These are phyloP conservation scores for Aspergillus avenaceus DNA, from an alignment of 495 filamentous ascomycete species.

Conservation along the genomic window DNA sequence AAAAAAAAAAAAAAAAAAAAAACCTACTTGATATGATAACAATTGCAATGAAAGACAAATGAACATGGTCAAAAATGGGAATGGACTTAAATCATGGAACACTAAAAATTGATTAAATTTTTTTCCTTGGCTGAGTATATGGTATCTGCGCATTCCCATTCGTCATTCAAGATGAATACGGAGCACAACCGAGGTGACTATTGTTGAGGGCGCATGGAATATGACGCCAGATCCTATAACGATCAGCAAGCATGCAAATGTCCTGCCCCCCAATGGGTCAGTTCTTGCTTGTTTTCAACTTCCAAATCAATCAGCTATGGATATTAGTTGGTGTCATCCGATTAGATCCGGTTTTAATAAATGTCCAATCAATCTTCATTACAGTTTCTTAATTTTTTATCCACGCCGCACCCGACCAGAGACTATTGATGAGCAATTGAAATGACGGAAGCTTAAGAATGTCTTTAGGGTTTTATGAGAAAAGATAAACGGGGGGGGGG, in stretches of 20 bases:
- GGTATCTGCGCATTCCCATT: not conserved
- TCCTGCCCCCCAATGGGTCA: not conserved
- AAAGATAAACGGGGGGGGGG: not conserved
- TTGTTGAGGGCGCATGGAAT: not conserved
- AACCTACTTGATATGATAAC: not conserved
- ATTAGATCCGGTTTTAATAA: not conserved
- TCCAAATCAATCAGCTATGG: not conserved
- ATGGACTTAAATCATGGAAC: too few relatives aligned
- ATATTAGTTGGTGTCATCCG: not conserved
- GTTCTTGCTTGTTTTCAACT: not conserved
- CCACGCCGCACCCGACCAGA: not conserved
- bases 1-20: not conserved
- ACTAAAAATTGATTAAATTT: too few relatives aligned
- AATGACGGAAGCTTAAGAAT: not conserved
- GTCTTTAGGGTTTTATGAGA: too few relatives aligned
- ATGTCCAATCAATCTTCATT: not conserved
- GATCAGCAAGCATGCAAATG: slow-evolving; percentile 7
- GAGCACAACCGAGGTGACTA: not conserved
- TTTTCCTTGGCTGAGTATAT: too few relatives aligned
- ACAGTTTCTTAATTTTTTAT: not conserved
- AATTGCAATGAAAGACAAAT: too few relatives aligned
- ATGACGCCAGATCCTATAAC: slow-evolving; percentile 2
- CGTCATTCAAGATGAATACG: not conserved
- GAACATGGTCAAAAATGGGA: too few relatives aligned
- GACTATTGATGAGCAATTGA: not conserved